phyloP scores from a whole-genome alignment of 768 basidiomycete genomes.

The Termitomyces sp. region DNA sequence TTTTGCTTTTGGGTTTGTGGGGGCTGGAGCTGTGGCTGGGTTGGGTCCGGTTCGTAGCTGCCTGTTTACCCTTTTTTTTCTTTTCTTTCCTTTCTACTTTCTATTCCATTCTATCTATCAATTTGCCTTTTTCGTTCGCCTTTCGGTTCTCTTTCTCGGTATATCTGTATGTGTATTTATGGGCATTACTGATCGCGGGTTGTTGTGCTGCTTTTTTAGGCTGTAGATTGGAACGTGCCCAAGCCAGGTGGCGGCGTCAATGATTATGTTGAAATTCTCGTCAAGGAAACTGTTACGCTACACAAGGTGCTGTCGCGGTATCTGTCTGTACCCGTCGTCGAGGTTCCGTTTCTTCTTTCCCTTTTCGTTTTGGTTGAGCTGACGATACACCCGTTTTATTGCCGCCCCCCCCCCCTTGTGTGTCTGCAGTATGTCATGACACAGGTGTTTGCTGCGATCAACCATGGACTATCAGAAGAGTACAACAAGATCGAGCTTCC shows the following conservation, averaged over 20 bases:
- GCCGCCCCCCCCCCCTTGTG: not conserved
- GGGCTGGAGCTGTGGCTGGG: not conserved
- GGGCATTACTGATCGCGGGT: not conserved
- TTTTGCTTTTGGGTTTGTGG: not conserved
- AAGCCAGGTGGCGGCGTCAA: constrained; percentile 64
- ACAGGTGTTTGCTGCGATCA: constrained; percentile 92
- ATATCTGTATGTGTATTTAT: not conserved
- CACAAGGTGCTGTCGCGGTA: constrained; percentile 96
- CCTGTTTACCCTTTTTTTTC: not conserved
- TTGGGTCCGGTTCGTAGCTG: not conserved
- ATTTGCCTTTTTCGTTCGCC: not conserved
- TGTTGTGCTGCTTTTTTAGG: constrained; percentile 33
- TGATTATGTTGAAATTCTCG: constrained; percentile 88
- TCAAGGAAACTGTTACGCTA: constrained; percentile 92
- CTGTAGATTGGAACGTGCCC: constrained; percentile 73
- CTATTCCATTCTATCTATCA: not conserved
- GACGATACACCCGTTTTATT: constrained; percentile 4
- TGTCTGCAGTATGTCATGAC: constrained; percentile 79
- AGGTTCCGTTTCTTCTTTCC: constrained; percentile 49
- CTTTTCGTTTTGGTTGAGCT: constrained; percentile 10
- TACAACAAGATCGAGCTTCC: constrained; percentile 81
- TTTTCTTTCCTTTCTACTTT: not conserved
- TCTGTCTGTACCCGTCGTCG: constrained; percentile 71
- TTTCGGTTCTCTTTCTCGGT: not conserved
- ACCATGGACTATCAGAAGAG: constrained; percentile 85